Conservation (phyloP, 768 basidiomycete species). For the Tylopilus plumbeoviolaceoides region DNA sequence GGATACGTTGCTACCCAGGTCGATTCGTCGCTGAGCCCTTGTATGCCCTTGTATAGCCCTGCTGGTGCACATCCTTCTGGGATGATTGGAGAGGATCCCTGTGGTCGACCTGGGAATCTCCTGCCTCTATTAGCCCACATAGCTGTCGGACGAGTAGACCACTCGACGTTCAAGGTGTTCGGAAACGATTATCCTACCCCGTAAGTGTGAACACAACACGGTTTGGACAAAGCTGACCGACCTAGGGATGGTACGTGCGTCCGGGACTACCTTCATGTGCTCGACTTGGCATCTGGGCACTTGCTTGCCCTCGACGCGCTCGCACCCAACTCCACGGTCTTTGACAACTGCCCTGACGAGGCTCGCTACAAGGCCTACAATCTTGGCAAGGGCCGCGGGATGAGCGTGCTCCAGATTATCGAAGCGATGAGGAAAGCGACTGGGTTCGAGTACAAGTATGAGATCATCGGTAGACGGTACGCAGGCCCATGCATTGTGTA, state of each 20-base stretch:
- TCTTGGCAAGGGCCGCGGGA: conserved; percentile 88
- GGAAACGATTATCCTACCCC: conserved; percentile 96
- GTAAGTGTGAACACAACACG: conserved; percentile 38
- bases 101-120: conserved; percentile 91
- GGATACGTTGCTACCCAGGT: conserved; percentile 16
- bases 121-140: conserved; percentile 92
- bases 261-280: conserved; percentile 90
- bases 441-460: conserved; percentile 82
- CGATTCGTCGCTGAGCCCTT: conserved; percentile 2
- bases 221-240: not conserved
- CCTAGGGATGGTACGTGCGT: conserved; percentile 92
- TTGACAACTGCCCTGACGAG: conserved; percentile 48
- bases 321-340: conserved; percentile 49
- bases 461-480: conserved; percentile 87
- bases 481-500: conserved; percentile 23
- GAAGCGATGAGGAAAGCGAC: conserved; percentile 93
- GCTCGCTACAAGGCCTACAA: conserved; percentile 92
- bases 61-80: conserved; percentile 99
- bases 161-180: conserved; percentile 73
- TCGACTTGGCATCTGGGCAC: conserved; percentile 95
- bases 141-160: conserved; percentile 83
- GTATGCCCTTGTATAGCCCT: conserved; percentile 54
- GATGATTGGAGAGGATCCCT: conserved; percentile 93
- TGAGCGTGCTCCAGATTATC: conserved; percentile 90
- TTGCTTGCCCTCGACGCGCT: conserved; percentile 87